Base-by-base conservation (phyloP, 495 filamentous ascomycete genomes). In the Aspergillus panamensis region DNA sequence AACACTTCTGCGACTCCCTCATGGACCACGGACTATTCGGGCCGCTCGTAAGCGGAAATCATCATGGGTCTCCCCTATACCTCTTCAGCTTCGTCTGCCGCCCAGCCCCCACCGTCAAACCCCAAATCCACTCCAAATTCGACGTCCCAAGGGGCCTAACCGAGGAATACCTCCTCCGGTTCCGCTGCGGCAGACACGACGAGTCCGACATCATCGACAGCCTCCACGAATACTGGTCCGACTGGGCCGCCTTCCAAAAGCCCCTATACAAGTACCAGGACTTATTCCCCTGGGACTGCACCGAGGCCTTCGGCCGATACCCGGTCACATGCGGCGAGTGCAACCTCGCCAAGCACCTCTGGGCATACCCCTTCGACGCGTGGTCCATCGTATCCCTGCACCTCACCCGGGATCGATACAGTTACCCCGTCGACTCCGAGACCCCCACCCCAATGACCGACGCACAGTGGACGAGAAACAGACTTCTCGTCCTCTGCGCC, bases 281-380 rank as follows among this genome's bases (percentile, higher is more conserved):
- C 60, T 47, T 75, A 21, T 77, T 77, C 43, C 71, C 70, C 20
- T 75, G 72, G 74, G 73, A 77, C 55, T 77, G 72, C 63, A 77
- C 74, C 29, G 70, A 75, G 48, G 74, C 73, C 20, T 75, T 65
- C 61, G 57, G 57, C 21, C 59, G 64, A 2, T 68, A 72, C 44
- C 63, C 72, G 0, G 50, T 53, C 8, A 49, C 6, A 6, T 76
- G 72, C 57, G 64, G 65, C 25, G 56, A 66, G 6, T 78, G 73
- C 63, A 76, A 72, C 35, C 55, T 76, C 8, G 39, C 73, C 10
- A 76, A 73, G 43, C 73, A 78, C 50, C 50, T 73, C 3, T 73
- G 63, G 70, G 71, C 71, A 3, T 78, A 76, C 45, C 75, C 73
- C 5, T 78, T 77, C 51, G 73, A 76, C 58, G 61, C 73, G 0